These are phyloP conservation scores for Fistulinella cinereoalba DNA, from an alignment of 1,284 basidiomycete genomes.

Conservation along the genomic window DNA sequence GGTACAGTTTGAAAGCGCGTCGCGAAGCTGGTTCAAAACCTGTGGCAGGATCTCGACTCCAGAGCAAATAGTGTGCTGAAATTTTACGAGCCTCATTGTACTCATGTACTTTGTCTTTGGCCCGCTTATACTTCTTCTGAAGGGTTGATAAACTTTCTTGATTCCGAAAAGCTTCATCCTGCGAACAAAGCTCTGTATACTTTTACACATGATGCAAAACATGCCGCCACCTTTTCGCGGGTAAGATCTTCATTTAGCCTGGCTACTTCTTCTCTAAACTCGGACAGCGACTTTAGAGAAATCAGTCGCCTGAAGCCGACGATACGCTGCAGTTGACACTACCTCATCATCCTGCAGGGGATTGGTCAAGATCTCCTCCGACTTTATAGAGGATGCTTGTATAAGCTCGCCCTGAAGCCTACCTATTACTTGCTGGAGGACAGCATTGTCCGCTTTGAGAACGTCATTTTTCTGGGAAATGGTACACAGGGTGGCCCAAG, in stretches of 20 bases:
- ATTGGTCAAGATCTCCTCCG: constrained; percentile 7
- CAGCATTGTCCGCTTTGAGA: constrained; percentile 22
- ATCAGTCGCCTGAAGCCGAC: constrained; percentile 3
- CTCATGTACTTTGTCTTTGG: constrained; percentile 18
- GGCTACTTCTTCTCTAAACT: constrained; percentile 10
- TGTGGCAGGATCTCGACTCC: constrained; percentile 10
- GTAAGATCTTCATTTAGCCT: constrained; percentile 16
- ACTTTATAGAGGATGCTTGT: constrained; percentile 17
- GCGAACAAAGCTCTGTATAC: constrained; percentile 1
- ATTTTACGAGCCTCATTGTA: constrained; percentile 19
- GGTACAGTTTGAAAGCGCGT: constrained; percentile 12
- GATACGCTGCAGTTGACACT: not conserved
- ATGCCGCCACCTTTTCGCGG: constrained; percentile 14
- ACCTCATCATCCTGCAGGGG: constrained; percentile 8
- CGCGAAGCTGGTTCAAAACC: constrained; percentile 19
- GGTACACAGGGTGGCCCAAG: too few species aligned
- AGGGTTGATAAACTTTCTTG: constrained; percentile 12
- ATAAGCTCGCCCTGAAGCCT: constrained; percentile 12
- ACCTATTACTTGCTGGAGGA: constrained; percentile 13
- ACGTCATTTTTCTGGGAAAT: constrained; percentile 20
- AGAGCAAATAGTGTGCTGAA: not conserved
- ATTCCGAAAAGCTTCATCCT: constrained; percentile 14
- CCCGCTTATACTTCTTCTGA: constrained; percentile 23
- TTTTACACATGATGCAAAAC: not conserved
- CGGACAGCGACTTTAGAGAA: constrained; percentile 8